These are phyloP conservation scores for Talaromyces sp. DNA, from an alignment of 2,329 filamentous ascomycete genomes.

Conservation along the genomic window DNA sequence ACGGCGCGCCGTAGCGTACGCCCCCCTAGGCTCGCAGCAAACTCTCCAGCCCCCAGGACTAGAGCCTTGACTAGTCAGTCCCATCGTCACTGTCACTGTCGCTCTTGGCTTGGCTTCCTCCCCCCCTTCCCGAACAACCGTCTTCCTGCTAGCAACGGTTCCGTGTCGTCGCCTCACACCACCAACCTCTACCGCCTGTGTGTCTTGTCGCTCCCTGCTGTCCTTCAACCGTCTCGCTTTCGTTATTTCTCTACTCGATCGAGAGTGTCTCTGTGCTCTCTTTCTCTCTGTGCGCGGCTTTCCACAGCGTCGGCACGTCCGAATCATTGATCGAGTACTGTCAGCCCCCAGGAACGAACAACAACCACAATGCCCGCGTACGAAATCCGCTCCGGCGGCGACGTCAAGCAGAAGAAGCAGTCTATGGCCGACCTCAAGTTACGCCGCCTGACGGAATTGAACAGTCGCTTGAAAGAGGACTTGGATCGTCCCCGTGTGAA, in stretches of 20 bases:
- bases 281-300: neutral
- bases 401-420: constrained; percentile 88
- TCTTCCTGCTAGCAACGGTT: neutral
- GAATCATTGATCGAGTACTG: neutral
- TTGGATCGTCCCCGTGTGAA: constrained; percentile 92
- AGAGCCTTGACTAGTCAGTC: neutral
- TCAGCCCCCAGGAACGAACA: neutral
- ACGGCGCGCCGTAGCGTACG: neutral
- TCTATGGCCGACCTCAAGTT: constrained; percentile 99
- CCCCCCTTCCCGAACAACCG: neutral
- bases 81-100: neutral
- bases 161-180: neutral
- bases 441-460: constrained; percentile 90
- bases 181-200: neutral
- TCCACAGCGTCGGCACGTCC: constrained; percentile 2
- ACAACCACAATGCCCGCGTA: constrained; percentile 55
- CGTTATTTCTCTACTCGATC: neutral
- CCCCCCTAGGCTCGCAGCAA: neutral
- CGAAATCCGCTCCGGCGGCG: constrained; percentile 60
- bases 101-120: neutral
- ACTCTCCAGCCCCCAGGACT: neutral
- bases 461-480: constrained; percentile 92
- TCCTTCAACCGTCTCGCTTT: neutral
- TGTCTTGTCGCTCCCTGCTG: neutral
- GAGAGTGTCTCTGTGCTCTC: neutral